Percentiles rank a stretch among this genome's conserved stretches.
phyloP scores from a whole-genome alignment of 164 flowering plant species.

The Tinospora cordifolia region DNA sequence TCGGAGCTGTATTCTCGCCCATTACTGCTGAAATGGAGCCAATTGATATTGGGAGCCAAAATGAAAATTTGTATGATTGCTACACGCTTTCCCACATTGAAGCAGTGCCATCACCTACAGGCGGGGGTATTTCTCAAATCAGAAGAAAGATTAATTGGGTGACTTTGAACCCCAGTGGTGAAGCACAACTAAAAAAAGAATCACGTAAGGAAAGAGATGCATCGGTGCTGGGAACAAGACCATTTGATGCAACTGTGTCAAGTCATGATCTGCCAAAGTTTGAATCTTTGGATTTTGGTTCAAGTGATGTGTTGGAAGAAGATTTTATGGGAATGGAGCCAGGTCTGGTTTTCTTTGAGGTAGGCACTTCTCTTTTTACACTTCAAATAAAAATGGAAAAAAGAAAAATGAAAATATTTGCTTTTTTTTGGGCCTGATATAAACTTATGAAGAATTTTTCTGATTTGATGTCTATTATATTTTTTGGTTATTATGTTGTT shows the following conservation, averaged over 20 bases:
- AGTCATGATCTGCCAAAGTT: slow-evolving; percentile 41
- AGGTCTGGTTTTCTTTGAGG: slow-evolving; percentile 95
- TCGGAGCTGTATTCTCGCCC: slow-evolving; percentile 93
- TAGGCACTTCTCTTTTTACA: slow-evolving; percentile 15
- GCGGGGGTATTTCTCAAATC: slow-evolving; percentile 38
- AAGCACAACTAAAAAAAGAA: slow-evolving; percentile 29
- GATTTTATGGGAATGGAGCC: slow-evolving; percentile 82
- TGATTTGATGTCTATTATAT: not conserved
- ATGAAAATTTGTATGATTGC: slow-evolving; percentile 71
- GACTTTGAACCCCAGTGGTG: slow-evolving; percentile 79
- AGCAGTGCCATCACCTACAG: slow-evolving; percentile 36
- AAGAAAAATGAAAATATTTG: not conserved
- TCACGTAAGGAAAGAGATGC: slow-evolving; percentile 18
- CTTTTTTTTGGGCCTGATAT: not conserved
- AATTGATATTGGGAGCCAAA: slow-evolving; percentile 56
- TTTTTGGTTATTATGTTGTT: not conserved
- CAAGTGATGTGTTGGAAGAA: slow-evolving; percentile 88
- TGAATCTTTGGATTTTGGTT: slow-evolving; percentile 55
- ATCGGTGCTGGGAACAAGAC: slow-evolving; percentile 10
- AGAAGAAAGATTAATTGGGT: slow-evolving; percentile 76
- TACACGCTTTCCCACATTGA: slow-evolving; percentile 62
- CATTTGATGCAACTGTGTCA: slow-evolving; percentile 11
- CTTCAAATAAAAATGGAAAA: not conserved
- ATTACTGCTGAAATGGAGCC: slow-evolving; percentile 95
- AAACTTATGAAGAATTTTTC: not conserved